Conservation (phyloP, 2,329 filamentous ascomycete genomes). For the Aspergillus arachidicola region DNA sequence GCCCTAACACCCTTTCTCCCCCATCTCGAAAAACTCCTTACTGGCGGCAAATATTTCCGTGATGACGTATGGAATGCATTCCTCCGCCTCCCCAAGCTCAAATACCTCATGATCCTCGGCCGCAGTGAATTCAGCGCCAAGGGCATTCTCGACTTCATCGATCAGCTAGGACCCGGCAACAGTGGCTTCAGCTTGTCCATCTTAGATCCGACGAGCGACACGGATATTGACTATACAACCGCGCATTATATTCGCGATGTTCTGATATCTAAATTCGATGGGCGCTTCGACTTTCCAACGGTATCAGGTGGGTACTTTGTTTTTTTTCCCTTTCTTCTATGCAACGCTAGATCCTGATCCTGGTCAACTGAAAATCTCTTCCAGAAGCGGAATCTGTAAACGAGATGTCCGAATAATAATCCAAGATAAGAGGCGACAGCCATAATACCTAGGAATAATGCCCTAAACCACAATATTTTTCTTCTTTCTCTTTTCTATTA, state of each 20-base stretch:
- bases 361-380: not conserved
- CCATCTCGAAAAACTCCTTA: constrained; percentile 35
- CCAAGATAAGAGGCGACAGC: no score
- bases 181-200: constrained; percentile 34
- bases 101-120: constrained; percentile 33
- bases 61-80: constrained; percentile 30
- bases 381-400: not conserved
- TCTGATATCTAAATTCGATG: constrained; percentile 19
- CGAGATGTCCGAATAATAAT: not conserved
- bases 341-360: no score
- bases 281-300: constrained; percentile 29
- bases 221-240: constrained; percentile 28
- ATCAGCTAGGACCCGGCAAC: constrained; percentile 30
- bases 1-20: constrained; percentile 31
- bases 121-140: constrained; percentile 35
- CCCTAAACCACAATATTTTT: no score
- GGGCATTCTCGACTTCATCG: constrained; percentile 35
- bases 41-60: constrained; percentile 34
- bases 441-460: no score
- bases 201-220: constrained; percentile 26
- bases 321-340: not conserved
- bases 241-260: constrained; percentile 32
- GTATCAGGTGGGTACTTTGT: constrained; percentile 18
- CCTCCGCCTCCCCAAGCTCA: constrained; percentile 30
- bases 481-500: not conserved